Percentiles rank a stretch among this genome's conserved stretches.
These are phyloP conservation scores for Phytophthora capsici DNA, from an alignment of 352 stramenopile genomes.

Conservation along the genomic window DNA sequence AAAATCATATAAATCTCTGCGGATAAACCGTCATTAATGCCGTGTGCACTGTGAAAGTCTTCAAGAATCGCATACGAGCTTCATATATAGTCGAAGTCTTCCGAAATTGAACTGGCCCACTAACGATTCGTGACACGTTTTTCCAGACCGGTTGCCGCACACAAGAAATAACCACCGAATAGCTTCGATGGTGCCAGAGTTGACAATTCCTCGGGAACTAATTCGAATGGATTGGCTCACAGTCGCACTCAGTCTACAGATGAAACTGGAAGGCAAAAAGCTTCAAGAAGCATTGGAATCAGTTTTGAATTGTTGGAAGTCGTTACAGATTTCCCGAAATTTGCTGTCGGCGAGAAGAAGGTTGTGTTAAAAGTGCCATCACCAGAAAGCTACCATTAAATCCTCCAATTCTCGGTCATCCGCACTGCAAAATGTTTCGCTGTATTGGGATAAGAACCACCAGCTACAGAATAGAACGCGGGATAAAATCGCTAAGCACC, in stretches of 20 bases:
- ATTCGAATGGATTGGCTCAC: neutral
- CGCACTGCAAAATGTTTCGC: slow-evolving; percentile 4
- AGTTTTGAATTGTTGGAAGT: neutral
- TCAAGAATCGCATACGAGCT: too few relatives aligned
- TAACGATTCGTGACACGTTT: too few relatives aligned
- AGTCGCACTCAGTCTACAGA: neutral
- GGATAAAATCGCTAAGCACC: slow-evolving; percentile 3
- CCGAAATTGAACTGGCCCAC: too few relatives aligned
- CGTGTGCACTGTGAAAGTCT: too few relatives aligned
- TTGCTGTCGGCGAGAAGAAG: slow-evolving; percentile 2
- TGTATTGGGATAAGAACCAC: slow-evolving; percentile 1
- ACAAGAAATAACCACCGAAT: neutral
- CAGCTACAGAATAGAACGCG: neutral
- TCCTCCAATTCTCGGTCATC: slow-evolving; percentile 8
- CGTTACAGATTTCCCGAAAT: slow-evolving; percentile 1
- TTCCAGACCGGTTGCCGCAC: neutral
- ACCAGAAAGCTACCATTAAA: slow-evolving; percentile 24
- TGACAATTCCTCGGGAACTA: neutral
- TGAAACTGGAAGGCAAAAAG: neutral
- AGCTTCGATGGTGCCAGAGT: neutral
- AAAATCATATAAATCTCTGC: too few relatives aligned
- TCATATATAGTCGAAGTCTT: too few relatives aligned
- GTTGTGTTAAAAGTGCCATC: too few relatives aligned
- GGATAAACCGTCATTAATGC: too few relatives aligned
- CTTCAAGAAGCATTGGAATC: neutral